These are phyloP conservation scores for Lagerstroemia fauriei DNA, from an alignment of 441 rosid species.

Conservation along the genomic window DNA sequence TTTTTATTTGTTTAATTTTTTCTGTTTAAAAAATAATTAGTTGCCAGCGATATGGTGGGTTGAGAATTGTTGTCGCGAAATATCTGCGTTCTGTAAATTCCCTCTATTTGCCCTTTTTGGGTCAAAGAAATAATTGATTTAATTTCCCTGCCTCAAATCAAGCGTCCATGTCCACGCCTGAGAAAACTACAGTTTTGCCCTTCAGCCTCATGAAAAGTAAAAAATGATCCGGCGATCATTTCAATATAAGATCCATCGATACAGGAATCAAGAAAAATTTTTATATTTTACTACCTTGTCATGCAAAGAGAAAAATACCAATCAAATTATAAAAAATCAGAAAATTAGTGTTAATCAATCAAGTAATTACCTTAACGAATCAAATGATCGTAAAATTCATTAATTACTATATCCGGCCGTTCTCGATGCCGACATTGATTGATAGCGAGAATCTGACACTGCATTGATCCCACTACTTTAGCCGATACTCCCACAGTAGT, in stretches of 20 bases:
- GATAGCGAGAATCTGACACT: neutral
- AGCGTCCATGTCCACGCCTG: neutral
- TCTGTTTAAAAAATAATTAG: neutral
- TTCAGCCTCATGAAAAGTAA: neutral
- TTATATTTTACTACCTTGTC: too few species aligned
- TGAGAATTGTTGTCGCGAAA: neutral
- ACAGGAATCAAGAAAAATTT: too few species aligned
- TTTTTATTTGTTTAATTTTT: neutral
- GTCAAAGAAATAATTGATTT: neutral
- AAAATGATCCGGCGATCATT: too few species aligned
- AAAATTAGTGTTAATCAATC: too few species aligned
- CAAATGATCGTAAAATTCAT: neutral
- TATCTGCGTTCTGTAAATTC: neutral
- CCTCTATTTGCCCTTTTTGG: neutral
- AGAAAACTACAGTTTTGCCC: neutral
- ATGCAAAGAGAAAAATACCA: too few species aligned
- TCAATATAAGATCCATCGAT: too few species aligned
- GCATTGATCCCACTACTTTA: too few species aligned
- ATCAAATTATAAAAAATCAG: too few species aligned
- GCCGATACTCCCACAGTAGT: too few species aligned
- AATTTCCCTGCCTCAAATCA: neutral
- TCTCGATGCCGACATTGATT: neutral
- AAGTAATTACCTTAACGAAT: too few species aligned
- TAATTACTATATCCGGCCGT: neutral
- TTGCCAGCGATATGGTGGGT: constrained; percentile 9